Percentiles rank a stretch among this genome's conserved stretches.
phyloP scores from a whole-genome alignment of 164 flowering plant genomes.

The Magnolia officinalis region DNA sequence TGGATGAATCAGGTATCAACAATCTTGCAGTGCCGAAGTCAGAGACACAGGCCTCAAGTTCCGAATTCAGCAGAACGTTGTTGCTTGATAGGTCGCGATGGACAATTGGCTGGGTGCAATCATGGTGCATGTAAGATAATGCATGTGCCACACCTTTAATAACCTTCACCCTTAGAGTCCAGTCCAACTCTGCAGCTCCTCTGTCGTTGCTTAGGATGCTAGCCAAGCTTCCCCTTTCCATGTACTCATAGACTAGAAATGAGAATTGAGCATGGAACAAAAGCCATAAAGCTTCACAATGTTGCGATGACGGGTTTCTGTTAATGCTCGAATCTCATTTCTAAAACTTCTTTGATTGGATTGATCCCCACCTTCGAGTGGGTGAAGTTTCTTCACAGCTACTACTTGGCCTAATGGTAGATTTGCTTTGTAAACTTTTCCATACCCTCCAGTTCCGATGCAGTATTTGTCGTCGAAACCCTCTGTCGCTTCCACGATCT shows the following conservation, averaged over 20 bases:
- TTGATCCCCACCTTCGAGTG: too few species aligned
- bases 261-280: background rate
- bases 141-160: constrained; percentile 17
- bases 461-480: too few species aligned
- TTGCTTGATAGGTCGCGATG: constrained; percentile 18
- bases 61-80: constrained; percentile 11
- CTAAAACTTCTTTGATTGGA: too few species aligned
- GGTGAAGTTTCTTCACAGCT: too few species aligned
- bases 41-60: constrained; percentile 13
- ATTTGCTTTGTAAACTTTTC: too few species aligned
- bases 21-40: constrained; percentile 18
- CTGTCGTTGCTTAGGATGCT: background rate
- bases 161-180: constrained; percentile 7
- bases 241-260: constrained; percentile 18
- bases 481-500: too few species aligned
- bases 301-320: constrained; percentile 19
- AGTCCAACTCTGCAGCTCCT: constrained; percentile 13
- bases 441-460: too few species aligned
- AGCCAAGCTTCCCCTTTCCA: constrained; percentile 18
- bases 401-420: too few species aligned
- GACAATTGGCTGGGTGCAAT: constrained; percentile 12
- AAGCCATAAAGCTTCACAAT: constrained; percentile 21
- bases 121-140: constrained; percentile 20
- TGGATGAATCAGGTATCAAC: constrained; percentile 10
- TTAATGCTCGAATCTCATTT: too few species aligned